phyloP scores from a whole-genome alignment of 257 asterid genomes.

The Jacaranda copaia region DNA sequence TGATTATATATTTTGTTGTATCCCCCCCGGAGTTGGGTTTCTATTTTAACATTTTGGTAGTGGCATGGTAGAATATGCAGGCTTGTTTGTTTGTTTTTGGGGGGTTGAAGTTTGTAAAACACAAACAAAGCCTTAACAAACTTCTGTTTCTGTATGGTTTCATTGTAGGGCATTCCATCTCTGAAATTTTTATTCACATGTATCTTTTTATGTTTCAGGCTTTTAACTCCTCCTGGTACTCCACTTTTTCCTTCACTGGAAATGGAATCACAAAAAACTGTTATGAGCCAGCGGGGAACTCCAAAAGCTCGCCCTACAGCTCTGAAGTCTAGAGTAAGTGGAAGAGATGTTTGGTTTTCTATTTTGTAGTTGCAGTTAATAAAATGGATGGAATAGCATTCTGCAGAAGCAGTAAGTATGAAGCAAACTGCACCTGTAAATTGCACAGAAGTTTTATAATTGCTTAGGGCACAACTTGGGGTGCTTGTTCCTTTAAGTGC shows the following conservation, averaged over 20 bases:
- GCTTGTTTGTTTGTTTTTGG: no score
- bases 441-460: neutral
- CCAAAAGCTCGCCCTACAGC: conserved; percentile 89
- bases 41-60: no score
- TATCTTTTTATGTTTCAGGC: conserved; percentile 65
- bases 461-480: neutral
- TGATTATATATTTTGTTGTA: no score
- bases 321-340: conserved; percentile 89
- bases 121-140: neutral
- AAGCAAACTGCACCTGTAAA: conserved; percentile 4
- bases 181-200: conserved; percentile 16
- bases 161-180: conserved; percentile 7
- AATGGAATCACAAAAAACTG: conserved; percentile 83
- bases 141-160: conserved; percentile 24
- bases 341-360: conserved; percentile 20
- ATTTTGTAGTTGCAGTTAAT: conserved; percentile 12
- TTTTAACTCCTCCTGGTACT: conserved; percentile 97
- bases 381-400: conserved; percentile 5
- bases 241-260: conserved; percentile 98
- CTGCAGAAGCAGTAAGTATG: conserved; percentile 5
- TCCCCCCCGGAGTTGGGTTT: no score
- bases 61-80: no score
- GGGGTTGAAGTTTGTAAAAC: no score
- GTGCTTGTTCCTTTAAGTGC: conserved; percentile 17
- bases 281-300: conserved; percentile 78